Base-by-base conservation (phyloP, 2,329 filamentous ascomycete genomes). In the Alternaria angustiovoidea region DNA sequence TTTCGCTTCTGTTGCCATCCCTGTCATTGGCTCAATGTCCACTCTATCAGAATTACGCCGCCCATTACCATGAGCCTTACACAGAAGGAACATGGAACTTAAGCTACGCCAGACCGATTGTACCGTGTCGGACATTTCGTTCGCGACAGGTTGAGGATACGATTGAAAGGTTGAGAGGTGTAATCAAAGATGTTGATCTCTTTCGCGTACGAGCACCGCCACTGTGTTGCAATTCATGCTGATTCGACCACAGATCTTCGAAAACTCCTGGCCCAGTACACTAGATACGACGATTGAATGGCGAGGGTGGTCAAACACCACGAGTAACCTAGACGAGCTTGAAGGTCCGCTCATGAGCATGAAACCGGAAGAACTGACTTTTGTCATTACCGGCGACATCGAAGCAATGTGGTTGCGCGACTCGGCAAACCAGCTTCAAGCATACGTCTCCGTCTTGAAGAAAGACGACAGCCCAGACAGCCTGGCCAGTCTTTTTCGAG, bases 251-350 rank as follows among this genome's bases (percentile, higher is more conserved):
- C 28, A 61, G 57, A 78, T 93, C 4, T 93, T 93, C 68, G 80
- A 88, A 69, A 93, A 93, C 72, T 82, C 86, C 1, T 93, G 87
- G 77, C 90, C 91, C 0, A 93, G 91, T 75, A 92, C 90, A 0
- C 80, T 93, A n/a, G 90, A 92, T 71, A 92, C 90, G 0, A 90
- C 90, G 0, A 84, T 92, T 48, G 84, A 83, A 57, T 92, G 89
- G 89, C 86, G 84, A 52, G 90, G 90, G 1, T 78, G 80, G 53
- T 82, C 81, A 7, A 83, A 86, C 58, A 81, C 85, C 61, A 78
- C 83, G 0, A 44, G 42, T 14, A 54, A 48, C 7, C 14, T 14
- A 1, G 16, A 55, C 49, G 62, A 59, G 9, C 5, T 57, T 6
- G 52, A 56, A 14, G 47, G 38, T 2, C 47, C 41, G 14, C 34